These are phyloP conservation scores for Euryodendron excelsum DNA, from an alignment of 148 eudicot species.

Conservation along the genomic window DNA sequence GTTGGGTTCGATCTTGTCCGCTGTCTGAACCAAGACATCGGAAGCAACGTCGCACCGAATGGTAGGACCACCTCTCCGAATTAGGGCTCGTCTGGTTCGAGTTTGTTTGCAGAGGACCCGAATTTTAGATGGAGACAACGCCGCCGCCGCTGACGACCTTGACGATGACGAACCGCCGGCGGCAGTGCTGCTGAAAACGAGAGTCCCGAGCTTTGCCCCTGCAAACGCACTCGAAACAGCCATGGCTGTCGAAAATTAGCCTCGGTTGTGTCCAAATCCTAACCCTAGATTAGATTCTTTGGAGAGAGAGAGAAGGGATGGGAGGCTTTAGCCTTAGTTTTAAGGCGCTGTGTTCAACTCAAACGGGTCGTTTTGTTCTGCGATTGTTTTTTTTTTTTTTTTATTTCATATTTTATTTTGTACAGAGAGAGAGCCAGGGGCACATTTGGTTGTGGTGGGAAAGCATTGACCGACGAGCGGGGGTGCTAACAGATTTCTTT, in stretches of 20 bases:
- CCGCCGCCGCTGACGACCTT: slow-evolving; percentile 3
- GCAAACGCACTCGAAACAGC: slow-evolving; percentile 68
- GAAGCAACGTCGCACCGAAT: slow-evolving; percentile 41
- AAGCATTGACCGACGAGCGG: neutral
- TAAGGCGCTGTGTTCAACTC: neutral
- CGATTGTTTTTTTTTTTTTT: no score
- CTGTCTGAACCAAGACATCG: slow-evolving; percentile 33
- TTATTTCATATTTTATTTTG: no score
- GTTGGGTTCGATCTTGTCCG: slow-evolving; percentile 19
- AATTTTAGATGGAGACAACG: slow-evolving; percentile 29
- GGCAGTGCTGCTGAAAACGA: slow-evolving; percentile 36
- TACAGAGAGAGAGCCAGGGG: no score
- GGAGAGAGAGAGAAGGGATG: neutral
- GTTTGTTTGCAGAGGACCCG: slow-evolving; percentile 29
- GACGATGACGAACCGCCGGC: slow-evolving; percentile 21
- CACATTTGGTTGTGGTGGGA: neutral
- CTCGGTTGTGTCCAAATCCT: neutral
- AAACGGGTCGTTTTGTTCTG: no score
- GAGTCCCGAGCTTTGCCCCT: slow-evolving; percentile 60
- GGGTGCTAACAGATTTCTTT: slow-evolving; percentile 26
- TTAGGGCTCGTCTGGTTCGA: slow-evolving; percentile 12
- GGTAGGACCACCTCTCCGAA: slow-evolving; percentile 17
- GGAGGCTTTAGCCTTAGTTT: neutral
- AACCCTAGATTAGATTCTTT: neutral
- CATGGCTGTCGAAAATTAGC: slow-evolving; percentile 31